Evolutionary conservation across 768 basidiomycete species (phyloP), one percentile per base, ranked within the genome.

Genomic region (Lactifluus hygrophoroides): DNA sequence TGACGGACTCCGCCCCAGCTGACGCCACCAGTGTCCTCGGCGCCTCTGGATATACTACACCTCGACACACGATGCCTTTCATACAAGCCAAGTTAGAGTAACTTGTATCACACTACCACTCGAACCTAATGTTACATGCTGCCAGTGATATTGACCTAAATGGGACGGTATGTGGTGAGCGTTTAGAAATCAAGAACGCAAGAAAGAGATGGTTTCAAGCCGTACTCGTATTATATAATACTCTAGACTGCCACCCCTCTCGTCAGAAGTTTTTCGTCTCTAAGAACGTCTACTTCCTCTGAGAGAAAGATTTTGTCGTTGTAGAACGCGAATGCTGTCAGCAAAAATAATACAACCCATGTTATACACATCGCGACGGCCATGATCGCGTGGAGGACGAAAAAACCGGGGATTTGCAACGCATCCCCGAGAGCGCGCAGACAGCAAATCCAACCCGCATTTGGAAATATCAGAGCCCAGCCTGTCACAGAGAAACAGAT

Each of bases 381-480:
- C 70, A 78, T 73, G 60, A 76, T 63, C 16, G 71, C 50, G 61
- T 79, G 77, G 51, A 76, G 57, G 58, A 67, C 61, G 60, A 69
- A 66, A 64, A 78, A 76, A 2, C 72, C 75, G 19, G 66, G 48
- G 54, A 77, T 68, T 38, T 73, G 42, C 60, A 79, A 74, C 46
- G 74, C 69, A 54, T 77, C 74, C 19, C 74, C 77, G 25, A 78
- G 66, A 34, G 74, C 68, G 40, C 74, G 70, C 17, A 75, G 60
- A 7, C 71, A 72, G 14, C 72, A 68, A 46, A 79, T 79, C 76
- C 77, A 79, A 32, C 77, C 76, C 19, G 77, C 74, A 59, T 77
- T 77, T 5, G 76, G 76, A 65, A 78, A 78, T 0, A 76, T 77
- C 53, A 78, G 60, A 3, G 76, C 77, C 77, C 77, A 77, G 63